Evolutionary conservation across 1,284 basidiomycete genomes (phyloP), one percentile per base, ranked within the genome.

Genomic region (Cerioporus squamosus): DNA sequence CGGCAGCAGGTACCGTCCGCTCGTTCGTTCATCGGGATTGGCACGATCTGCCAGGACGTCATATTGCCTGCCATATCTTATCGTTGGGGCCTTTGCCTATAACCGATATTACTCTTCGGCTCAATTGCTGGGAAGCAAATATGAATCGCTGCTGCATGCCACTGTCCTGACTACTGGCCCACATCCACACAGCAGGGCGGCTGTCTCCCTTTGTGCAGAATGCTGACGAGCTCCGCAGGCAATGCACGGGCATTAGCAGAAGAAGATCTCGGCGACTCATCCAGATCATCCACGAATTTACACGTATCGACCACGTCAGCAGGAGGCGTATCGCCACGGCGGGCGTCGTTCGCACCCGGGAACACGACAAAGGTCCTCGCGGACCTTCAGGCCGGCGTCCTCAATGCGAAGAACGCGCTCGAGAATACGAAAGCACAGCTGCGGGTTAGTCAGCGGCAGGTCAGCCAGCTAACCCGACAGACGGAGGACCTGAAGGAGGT

Each of bases 401-500:
- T 87, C 50, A 88, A 90, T 63, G 90, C 91, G 42, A 81, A 85
- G 56, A 88, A 86, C 62, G 90, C 90, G 39, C 78, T 95, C 60
- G 92, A 94, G 69, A 91, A 93, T 68, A 92, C 92, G 5, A 93
- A 91, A 69, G 75, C 84, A 17, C 91, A 93, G 68, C 78, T 95
- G 42, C 75, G 90, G 55, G 70, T 90, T 26, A 88, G 88, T n/a
- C 91, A 93, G 69, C 77, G 90, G 57, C 87, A 85, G 51, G 88
- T 92, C 10, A 89, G 91, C 43, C 87, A 90, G 71, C 75, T 93
- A 44, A 94, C 93, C 38, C 78, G 92, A 44, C 88, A 91, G 72
- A 87, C 86, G 44, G 94, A 95, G 70, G 94, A 95, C 72, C 74
- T 94, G 71, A 94, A 93, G 67, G 92, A 94, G 67, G 87, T 86